Evolutionary conservation across 805 yeast species (phyloP).

Genomic region (Huiozyma sinensis): DNA sequence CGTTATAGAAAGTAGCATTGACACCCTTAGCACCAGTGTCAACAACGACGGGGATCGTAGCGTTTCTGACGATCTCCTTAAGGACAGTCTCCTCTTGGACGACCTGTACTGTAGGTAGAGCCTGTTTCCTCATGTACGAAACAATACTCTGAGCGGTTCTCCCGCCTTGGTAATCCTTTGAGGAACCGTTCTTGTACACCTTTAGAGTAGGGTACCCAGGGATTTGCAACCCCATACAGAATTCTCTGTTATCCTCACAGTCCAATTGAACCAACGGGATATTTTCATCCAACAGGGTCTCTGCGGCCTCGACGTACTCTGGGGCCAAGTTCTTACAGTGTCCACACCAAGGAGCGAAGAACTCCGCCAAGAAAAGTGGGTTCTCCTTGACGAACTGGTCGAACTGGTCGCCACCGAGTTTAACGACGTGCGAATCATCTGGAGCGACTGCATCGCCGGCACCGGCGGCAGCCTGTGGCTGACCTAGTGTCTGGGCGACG

Average conservation of each 20-base stretch:
- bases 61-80: constrained; percentile 32
- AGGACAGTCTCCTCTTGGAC: constrained; percentile 40
- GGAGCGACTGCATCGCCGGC: constrained; percentile 54
- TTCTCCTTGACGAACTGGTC: constrained; percentile 54
- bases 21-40: constrained; percentile 36
- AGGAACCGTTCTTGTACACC: constrained; percentile 48
- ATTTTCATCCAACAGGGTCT: constrained; percentile 46
- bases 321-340: constrained; percentile 88
- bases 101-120: constrained; percentile 63
- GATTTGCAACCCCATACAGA: constrained; percentile 58
- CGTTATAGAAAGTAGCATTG: constrained; percentile 46
- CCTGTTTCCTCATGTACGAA: constrained; percentile 67
- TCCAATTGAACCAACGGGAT: constrained; percentile 76
- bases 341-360: constrained; percentile 97
- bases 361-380: constrained; percentile 75
- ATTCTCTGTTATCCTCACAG: constrained; percentile 66
- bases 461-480: neutral
- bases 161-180: constrained; percentile 69
- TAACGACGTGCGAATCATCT: constrained; percentile 78
- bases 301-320: constrained; percentile 69
- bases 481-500: constrained; percentile 11
- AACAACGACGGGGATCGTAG: constrained; percentile 45
- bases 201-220: constrained; percentile 81
- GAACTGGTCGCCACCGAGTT: constrained; percentile 58
- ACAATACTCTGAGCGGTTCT: constrained; percentile 74